Evolutionary conservation across 139 green algal species (phyloP).

Genomic region (Volvox africanus): DNA sequence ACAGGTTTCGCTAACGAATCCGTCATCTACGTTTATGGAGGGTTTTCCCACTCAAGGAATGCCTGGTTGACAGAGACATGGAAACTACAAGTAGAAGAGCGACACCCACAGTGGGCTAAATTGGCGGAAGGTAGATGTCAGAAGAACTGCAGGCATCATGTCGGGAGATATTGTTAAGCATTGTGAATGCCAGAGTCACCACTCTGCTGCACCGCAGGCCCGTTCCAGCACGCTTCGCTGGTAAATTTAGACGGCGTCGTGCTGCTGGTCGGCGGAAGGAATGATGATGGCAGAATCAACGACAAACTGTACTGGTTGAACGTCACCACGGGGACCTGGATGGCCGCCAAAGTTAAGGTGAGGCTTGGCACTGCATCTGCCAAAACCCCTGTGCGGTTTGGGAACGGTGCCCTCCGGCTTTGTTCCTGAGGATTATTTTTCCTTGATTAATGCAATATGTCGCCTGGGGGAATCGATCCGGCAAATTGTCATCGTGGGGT

Average conservation of each 20-base stretch:
- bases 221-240: neutral
- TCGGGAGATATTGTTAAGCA: neutral
- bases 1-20: neutral
- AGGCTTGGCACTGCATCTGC: too few relatives aligned
- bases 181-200: neutral
- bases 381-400: too few relatives aligned
- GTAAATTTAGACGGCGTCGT: neutral
- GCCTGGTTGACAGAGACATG: constrained; percentile 21
- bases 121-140: neutral
- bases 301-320: neutral
- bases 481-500: too few relatives aligned
- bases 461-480: too few relatives aligned
- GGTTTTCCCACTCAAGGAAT: constrained; percentile 22
- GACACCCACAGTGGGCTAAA: neutral
- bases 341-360: too few relatives aligned
- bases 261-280: neutral
- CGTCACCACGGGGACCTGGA: too few relatives aligned
- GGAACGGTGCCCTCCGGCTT: too few relatives aligned
- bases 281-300: neutral
- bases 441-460: too few relatives aligned
- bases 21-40: constrained; percentile 3
- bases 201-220: neutral
- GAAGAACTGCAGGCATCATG: neutral
- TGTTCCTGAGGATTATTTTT: too few relatives aligned
- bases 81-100: neutral